These are phyloP conservation scores for Hypoxylon fragiforme DNA, from an alignment of 495 filamentous ascomycete genomes.

Conservation along the genomic window DNA sequence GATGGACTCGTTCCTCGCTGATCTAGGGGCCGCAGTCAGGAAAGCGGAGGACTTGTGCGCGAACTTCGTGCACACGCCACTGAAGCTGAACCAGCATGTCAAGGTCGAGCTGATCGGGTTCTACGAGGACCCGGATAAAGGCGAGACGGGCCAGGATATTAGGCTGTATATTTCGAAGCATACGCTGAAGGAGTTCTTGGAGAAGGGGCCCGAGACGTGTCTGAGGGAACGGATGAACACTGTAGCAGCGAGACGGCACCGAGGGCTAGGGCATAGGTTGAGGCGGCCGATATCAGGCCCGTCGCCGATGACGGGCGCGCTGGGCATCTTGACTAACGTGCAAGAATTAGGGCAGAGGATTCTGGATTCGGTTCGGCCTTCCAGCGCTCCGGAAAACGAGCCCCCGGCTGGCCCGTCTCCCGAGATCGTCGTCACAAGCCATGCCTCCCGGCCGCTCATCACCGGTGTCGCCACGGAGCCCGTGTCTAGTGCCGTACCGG, in stretches of 20 bases:
- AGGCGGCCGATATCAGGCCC: slow-evolving; percentile 13
- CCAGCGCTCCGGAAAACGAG: slow-evolving; percentile 5
- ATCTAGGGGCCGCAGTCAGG: slow-evolving; percentile 49
- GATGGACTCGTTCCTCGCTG: slow-evolving; percentile 53
- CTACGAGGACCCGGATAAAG: slow-evolving; percentile 56
- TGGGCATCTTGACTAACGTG: slow-evolving; percentile 30
- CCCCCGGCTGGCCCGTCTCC: slow-evolving; percentile 29
- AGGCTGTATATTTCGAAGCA: slow-evolving; percentile 59
- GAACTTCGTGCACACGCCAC: slow-evolving; percentile 44
- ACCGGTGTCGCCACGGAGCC: slow-evolving; percentile 29
- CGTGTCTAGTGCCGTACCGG: slow-evolving; percentile 7
- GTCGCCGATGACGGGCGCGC: slow-evolving; percentile 13
- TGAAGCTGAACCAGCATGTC: slow-evolving; percentile 55
- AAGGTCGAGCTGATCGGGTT: slow-evolving; percentile 65
- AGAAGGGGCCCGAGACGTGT: slow-evolving; percentile 48
- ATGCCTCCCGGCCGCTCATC: slow-evolving; percentile 33
- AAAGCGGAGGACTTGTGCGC: slow-evolving; percentile 47
- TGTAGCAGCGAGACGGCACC: slow-evolving; percentile 25
- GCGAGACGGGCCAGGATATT: slow-evolving; percentile 47
- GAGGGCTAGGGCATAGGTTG: slow-evolving; percentile 4
- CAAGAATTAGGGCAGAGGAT: slow-evolving; percentile 30
- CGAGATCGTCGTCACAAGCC: slow-evolving; percentile 43
- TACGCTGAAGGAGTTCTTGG: slow-evolving; percentile 52
- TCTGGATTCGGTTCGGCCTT: slow-evolving; percentile 18
- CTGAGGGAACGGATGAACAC: slow-evolving; percentile 46